Evolutionary conservation across 192 early-diverging fungal genomes (phyloP).

Genomic region (Backusella morwellensis): DNA sequence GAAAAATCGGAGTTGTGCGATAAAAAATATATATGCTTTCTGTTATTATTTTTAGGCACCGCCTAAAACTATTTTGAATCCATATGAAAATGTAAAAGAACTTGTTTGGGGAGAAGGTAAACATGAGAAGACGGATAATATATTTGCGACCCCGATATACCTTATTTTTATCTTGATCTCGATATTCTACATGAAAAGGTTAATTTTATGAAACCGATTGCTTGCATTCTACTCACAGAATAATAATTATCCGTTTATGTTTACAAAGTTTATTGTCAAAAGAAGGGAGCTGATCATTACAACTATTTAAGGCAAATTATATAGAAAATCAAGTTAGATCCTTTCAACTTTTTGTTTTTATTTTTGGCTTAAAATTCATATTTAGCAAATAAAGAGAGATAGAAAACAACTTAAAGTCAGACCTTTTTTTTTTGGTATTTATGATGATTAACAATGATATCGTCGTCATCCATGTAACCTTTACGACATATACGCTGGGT

Average conservation of each 20-base stretch:
- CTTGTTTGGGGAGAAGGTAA: neutral
- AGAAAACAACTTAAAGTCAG: no score
- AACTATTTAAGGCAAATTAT: neutral
- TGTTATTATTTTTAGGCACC: neutral
- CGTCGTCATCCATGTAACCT: neutral
- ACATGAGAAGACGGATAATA: neutral
- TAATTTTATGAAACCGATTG: neutral
- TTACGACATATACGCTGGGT: neutral
- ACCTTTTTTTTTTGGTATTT: no score
- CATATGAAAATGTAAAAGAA: neutral
- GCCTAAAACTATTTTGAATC: neutral
- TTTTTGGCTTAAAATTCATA: no score
- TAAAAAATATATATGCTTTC: neutral
- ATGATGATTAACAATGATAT: no score
- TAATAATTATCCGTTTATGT: neutral
- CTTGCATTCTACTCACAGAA: neutral
- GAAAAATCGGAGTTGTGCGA: neutral
- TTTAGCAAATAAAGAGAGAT: no score
- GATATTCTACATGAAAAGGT: neutral
- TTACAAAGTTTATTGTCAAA: neutral
- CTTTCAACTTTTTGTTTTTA: neutral
- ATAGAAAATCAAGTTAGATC: neutral
- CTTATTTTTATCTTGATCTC: neutral
- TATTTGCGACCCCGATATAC: neutral
- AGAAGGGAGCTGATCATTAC: neutral